phyloP scores from a whole-genome alignment of 169 alveolate species.

The Hammondia hammondi region DNA sequence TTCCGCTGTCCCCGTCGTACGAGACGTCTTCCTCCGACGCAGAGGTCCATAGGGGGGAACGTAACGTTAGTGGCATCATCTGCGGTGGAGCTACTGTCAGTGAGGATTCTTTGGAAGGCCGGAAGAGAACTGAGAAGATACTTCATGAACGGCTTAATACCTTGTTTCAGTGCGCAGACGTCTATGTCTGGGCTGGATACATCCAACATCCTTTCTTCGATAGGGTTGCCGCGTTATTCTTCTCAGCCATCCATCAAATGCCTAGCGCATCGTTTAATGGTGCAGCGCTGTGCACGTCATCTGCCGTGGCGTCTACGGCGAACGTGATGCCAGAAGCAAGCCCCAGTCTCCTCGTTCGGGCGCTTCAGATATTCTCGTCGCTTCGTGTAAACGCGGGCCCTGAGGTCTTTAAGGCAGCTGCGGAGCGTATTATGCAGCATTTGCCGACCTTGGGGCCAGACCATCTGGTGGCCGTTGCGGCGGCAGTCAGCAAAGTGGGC shows the following conservation, averaged over 20 bases:
- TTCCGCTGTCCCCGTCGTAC: not conserved
- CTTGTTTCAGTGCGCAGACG: constrained; percentile 53
- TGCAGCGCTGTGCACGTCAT: too few species aligned
- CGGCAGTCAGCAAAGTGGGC: not conserved
- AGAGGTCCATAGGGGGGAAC: not conserved
- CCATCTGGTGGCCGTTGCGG: not conserved
- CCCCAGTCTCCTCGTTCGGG: not conserved
- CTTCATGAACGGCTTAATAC: constrained; percentile 13
- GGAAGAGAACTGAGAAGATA: not conserved
- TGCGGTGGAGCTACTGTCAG: not conserved
- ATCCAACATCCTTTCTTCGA: constrained; percentile 48
- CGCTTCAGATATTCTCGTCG: not conserved
- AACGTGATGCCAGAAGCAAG: not conserved
- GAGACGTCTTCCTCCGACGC: not conserved
- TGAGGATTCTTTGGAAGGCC: not conserved
- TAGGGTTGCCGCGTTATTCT: not conserved
- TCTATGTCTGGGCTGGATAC: constrained; percentile 64
- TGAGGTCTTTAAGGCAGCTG: not conserved
- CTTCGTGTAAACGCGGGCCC: not conserved
- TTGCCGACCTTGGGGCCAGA: not conserved
- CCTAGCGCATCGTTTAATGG: too few species aligned
- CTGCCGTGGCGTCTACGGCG: too few species aligned
- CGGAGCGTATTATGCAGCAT: not conserved
- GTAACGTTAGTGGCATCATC: not conserved
- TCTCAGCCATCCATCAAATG: not conserved